A percentile compares a stretch with the other conserved stretches of the same genome.
phyloP scores from a whole-genome alignment of 73 alveolate species.

The Tetrahymena malaccensis region DNA sequence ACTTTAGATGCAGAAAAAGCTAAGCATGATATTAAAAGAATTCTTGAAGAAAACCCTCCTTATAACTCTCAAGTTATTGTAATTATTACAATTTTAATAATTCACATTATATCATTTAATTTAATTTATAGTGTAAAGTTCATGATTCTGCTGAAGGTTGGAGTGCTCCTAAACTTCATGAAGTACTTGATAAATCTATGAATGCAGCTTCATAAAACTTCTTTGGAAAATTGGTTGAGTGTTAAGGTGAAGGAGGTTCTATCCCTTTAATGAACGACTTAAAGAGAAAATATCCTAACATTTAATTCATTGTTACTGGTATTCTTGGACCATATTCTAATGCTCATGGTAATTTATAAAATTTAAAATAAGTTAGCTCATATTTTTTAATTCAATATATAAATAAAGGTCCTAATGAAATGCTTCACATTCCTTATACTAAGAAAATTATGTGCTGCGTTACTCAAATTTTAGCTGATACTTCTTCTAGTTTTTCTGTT shows the following conservation, averaged over 20 bases:
- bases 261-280: constrained; percentile 80
- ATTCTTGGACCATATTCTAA: constrained; percentile 73
- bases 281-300: constrained; percentile 64
- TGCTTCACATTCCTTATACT: constrained; percentile 61
- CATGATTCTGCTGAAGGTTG: not conserved
- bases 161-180: not conserved
- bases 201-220: constrained; percentile 53
- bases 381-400: not conserved
- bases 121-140: constrained; percentile 9
- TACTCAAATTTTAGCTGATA: constrained; percentile 3
- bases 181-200: constrained; percentile 5
- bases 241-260: constrained; percentile 81
- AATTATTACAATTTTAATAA: constrained; percentile 18
- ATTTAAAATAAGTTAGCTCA: not conserved
- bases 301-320: constrained; percentile 74
- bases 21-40: constrained; percentile 35
- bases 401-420: constrained; percentile 72
- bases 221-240: constrained; percentile 51
- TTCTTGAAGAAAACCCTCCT: constrained; percentile 59
- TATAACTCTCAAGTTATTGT: constrained; percentile 51
- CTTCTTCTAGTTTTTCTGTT: not conserved
- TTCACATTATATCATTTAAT: constrained; percentile 27
- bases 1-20: constrained; percentile 69
- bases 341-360: constrained; percentile 47
- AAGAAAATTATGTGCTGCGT: constrained; percentile 56